Evolutionary conservation across 2,329 filamentous ascomycete species (phyloP), one percentile per base, ranked within the genome.

Genomic region (Arachnopeziza araneosa): DNA sequence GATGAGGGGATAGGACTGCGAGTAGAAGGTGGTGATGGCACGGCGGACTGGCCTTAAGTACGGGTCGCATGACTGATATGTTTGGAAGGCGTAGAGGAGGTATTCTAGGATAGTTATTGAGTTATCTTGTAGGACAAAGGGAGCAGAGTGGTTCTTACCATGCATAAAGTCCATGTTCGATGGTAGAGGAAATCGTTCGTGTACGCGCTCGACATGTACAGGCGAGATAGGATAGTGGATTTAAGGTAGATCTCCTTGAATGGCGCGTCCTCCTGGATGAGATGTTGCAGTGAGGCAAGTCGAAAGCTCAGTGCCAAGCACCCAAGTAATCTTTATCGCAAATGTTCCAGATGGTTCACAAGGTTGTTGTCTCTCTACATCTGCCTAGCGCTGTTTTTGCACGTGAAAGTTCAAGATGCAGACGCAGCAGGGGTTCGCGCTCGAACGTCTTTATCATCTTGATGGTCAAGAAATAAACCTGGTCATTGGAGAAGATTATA

Each of bases 161-260:
- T 68, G 65, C 30, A 67, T 50, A 56, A 67, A 60, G 53, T 66
- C 62, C 64, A 65, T 65, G 24, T 56, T 62, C 19, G 22, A 22
- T 52, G 26, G 9, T 30, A 30, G 26, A 30, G 26, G 26, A 30
- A 9, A 5, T 30, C 9, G 26, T 30, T 30, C 26, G 26, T 9
- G 26, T 30, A 30, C 26, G 26, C 26, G 26, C 26, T 30, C 26
- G 26, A 30, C 4, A 30, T 30, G 26, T 30, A 30, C 9, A 9
- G 9, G 5, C 26, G 26, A 9, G 26, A 9, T 30, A 30, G 4
- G 26, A 30, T 30, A 30, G 26, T 5, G 9, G 26, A 9, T 30
- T 30, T 30, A 9, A 30, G 26, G 26, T 30, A 30, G 9, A 30
- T 30, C 26, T 30, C 9, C 26, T 30, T 30, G 9, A 9, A 30